Conservation (phyloP, 164 flowering plant genomes). For the Aristolochia californica region DNA sequence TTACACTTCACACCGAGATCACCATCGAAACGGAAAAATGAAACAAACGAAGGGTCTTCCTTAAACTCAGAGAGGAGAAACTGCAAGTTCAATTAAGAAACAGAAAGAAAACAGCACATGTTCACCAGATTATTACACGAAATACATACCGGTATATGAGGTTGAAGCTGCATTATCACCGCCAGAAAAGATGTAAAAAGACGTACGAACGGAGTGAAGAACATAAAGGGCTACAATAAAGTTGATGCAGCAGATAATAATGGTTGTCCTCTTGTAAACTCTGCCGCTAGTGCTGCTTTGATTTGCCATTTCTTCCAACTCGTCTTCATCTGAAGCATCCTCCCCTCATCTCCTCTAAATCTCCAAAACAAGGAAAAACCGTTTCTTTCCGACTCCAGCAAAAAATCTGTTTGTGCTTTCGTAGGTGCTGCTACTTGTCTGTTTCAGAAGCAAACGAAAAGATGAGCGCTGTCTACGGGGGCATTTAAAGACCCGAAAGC, state of each 20-base stretch:
- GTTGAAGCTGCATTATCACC: conserved; percentile 8
- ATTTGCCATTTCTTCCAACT: conserved; percentile 1
- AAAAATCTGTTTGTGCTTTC: too few species aligned
- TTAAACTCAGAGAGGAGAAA: neutral
- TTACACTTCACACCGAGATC: too few species aligned
- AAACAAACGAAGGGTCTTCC: neutral
- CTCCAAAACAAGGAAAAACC: too few species aligned
- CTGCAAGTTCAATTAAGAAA: neutral
- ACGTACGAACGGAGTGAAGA: conserved; percentile 58
- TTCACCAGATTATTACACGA: neutral
- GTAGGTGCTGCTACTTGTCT: too few species aligned
- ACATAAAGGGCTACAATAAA: conserved; percentile 71
- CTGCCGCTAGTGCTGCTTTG: conserved; percentile 17
- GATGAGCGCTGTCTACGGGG: too few species aligned
- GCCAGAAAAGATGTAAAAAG: conserved; percentile 43
- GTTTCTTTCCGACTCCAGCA: too few species aligned
- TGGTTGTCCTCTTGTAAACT: conserved; percentile 64
- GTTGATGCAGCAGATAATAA: conserved; percentile 65
- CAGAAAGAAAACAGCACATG: neutral
- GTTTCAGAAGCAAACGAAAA: too few species aligned
- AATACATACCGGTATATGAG: conserved; percentile 1
- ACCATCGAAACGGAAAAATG: neutral
- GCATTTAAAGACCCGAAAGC: too few species aligned
- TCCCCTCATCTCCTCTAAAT: neutral
- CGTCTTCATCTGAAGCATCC: conserved; percentile 1